phyloP scores from a whole-genome alignment of 257 asterid genomes.

The Solanum tarapatanum region DNA sequence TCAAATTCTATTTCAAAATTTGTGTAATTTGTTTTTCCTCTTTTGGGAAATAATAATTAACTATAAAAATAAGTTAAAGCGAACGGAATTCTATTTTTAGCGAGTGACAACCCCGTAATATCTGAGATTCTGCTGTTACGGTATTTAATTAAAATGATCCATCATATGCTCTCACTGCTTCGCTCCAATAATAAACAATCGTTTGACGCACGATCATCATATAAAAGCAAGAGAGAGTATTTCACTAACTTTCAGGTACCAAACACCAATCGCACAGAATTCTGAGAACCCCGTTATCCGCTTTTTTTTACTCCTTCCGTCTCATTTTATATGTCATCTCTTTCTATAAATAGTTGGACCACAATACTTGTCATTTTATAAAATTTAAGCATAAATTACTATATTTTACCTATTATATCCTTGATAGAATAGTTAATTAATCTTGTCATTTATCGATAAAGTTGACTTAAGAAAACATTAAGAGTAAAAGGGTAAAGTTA shows the following conservation, averaged over 20 bases:
- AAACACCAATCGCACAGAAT: not conserved
- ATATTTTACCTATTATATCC: too few relatives aligned
- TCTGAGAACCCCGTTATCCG: not conserved
- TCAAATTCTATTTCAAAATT: not conserved
- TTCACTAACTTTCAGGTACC: conserved; percentile 18
- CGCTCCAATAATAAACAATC: not conserved
- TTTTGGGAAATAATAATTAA: not conserved
- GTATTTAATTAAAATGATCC: not conserved
- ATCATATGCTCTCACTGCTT: not conserved
- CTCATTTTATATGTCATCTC: too few relatives aligned
- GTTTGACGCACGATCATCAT: not conserved
- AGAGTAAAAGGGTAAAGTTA: too few relatives aligned
- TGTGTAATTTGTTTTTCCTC: not conserved
- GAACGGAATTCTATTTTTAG: conserved; percentile 9
- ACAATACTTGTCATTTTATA: too few relatives aligned
- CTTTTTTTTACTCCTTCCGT: not conserved
- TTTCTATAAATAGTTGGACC: too few relatives aligned
- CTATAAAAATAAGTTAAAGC: too few relatives aligned
- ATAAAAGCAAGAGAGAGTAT: not conserved
- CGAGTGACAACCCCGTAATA: not conserved
- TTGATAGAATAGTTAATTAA: too few relatives aligned
- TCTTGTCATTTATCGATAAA: too few relatives aligned
- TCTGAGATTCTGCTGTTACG: not conserved
- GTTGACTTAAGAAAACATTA: too few relatives aligned
- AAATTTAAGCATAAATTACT: too few relatives aligned